Evolutionary conservation across 1,284 basidiomycete species (phyloP).

Genomic region (Cutaneotrichosporon daszewskae): DNA sequence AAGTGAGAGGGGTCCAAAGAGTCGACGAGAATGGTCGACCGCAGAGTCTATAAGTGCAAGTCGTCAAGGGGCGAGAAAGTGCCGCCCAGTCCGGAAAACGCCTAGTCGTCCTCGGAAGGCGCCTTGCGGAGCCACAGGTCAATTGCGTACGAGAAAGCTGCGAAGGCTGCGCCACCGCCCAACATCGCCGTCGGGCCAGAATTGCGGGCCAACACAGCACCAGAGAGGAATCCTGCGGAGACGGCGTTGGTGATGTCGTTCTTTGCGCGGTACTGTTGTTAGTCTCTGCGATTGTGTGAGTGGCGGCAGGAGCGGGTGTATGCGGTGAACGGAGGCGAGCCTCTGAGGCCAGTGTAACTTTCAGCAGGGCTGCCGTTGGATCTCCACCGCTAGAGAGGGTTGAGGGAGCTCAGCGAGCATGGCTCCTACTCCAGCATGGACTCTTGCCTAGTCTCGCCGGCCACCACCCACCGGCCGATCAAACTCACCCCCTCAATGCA

Average conservation of each 20-base stretch:
- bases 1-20: not conserved
- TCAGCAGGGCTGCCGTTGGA: too few species aligned
- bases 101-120: slow-evolving; percentile 65
- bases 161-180: slow-evolving; percentile 79
- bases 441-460: too few species aligned
- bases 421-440: too few species aligned
- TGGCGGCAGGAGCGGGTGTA: not conserved
- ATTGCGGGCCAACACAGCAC: slow-evolving; percentile 75
- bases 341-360: not conserved
- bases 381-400: too few species aligned
- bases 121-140: slow-evolving; percentile 79
- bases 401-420: too few species aligned
- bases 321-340: not conserved
- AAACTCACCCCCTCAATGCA: slow-evolving; percentile 87
- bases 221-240: slow-evolving; percentile 52
- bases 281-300: not conserved
- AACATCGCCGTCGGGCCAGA: slow-evolving; percentile 75
- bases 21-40: not conserved
- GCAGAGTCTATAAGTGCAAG: not conserved
- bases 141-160: slow-evolving; percentile 82
- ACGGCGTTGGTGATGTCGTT: slow-evolving; percentile 82
- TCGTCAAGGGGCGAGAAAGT: too few species aligned
- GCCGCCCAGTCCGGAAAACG: too few species aligned
- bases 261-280: slow-evolving; percentile 78
- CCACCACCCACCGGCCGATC: too few species aligned